Percentiles rank a stretch among this genome's conserved stretches.
Evolutionary conservation across 228 moss, liverwort and hornwort genomes (phyloP).

Genomic region (Sphagnum magellanicum): DNA sequence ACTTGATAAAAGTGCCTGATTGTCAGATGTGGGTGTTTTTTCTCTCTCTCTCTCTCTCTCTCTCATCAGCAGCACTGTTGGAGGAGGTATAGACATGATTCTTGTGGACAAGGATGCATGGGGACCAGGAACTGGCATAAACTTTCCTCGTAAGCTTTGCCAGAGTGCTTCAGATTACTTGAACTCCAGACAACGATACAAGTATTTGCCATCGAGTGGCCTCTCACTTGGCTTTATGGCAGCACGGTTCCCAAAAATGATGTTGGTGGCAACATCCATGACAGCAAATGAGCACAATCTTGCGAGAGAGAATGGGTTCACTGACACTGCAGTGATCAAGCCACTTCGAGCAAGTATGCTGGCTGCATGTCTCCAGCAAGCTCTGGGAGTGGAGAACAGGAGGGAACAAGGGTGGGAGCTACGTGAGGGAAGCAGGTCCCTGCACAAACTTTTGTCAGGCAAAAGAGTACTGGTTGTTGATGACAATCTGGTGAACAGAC

Average conservation of each 20-base stretch:
- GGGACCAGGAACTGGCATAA: conserved; percentile 57
- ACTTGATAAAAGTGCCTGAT: no score
- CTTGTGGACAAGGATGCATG: conserved; percentile 71
- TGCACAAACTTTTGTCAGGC: conserved; percentile 46
- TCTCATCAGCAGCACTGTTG: conserved; percentile 12
- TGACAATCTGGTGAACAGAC: conserved; percentile 59
- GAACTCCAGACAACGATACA: conserved; percentile 20
- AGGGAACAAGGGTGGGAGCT: conserved; percentile 36
- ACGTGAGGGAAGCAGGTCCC: conserved; percentile 28
- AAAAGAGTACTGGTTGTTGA: conserved; percentile 57
- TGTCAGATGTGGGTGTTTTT: no score
- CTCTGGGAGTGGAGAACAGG: conserved; percentile 41
- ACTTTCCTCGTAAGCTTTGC: conserved; percentile 32
- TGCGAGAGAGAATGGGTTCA: conserved; percentile 46
- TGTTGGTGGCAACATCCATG: conserved; percentile 56
- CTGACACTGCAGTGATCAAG: conserved; percentile 54
- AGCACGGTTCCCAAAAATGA: conserved; percentile 32
- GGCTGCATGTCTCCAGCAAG: conserved; percentile 53
- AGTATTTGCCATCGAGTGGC: conserved; percentile 6
- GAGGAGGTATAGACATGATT: conserved; percentile 42
- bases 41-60: no score
- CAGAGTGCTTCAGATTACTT: conserved; percentile 27
- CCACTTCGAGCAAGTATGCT: conserved; percentile 70
- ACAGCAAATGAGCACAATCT: conserved; percentile 35
- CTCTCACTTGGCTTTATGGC: conserved; percentile 30